Percentiles rank a stretch among this genome's conserved stretches.
Evolutionary conservation across 2,329 filamentous ascomycete species (phyloP).

Genomic region (Elsinoe ampelina): DNA sequence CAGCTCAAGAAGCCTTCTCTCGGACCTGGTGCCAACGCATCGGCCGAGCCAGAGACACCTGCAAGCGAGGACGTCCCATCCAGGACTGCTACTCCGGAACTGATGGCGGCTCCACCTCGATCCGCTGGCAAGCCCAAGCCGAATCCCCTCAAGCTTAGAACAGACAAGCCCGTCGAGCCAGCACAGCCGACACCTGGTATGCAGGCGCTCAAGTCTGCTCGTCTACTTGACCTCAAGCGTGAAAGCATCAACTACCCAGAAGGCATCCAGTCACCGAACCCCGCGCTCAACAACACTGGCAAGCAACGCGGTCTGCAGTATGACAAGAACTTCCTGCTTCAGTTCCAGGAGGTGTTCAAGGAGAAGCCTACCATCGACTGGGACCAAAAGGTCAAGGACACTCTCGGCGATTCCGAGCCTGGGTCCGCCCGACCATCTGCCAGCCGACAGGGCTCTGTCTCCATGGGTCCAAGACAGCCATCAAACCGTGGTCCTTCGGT

Average conservation of each 20-base stretch:
- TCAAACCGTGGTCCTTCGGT: conserved; percentile 14
- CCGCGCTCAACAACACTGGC: conserved; percentile 75
- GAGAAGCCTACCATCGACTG: conserved; percentile 95
- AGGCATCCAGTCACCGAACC: conserved; percentile 81
- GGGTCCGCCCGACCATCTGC: conserved; percentile 53
- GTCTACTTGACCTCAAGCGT: conserved; percentile 72
- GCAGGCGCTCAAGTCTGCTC: conserved; percentile 83
- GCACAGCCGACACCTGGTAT: conserved; percentile 89
- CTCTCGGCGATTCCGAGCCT: conserved; percentile 54
- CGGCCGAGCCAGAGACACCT: conserved; percentile 16
- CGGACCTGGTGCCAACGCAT: conserved; percentile 34
- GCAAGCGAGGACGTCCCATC: conserved; percentile 15
- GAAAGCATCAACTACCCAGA: conserved; percentile 67
- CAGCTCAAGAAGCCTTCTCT: conserved; percentile 41
- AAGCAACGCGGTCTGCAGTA: conserved; percentile 86
- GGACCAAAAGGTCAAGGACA: conserved; percentile 75
- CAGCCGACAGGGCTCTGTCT: conserved; percentile 44
- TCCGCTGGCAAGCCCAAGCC: conserved; percentile 64
- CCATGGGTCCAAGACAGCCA: conserved; percentile 40
- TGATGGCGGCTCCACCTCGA: conserved; percentile 19
- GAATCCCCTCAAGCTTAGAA: conserved; percentile 78
- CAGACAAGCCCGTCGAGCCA: conserved; percentile 77
- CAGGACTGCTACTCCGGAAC: conserved; percentile 19
- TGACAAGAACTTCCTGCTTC: conserved; percentile 86
- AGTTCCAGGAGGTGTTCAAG: conserved; percentile 92